phyloP scores from a whole-genome alignment of 2,329 filamentous ascomycete species.

The Corynespora cassiicola region DNA sequence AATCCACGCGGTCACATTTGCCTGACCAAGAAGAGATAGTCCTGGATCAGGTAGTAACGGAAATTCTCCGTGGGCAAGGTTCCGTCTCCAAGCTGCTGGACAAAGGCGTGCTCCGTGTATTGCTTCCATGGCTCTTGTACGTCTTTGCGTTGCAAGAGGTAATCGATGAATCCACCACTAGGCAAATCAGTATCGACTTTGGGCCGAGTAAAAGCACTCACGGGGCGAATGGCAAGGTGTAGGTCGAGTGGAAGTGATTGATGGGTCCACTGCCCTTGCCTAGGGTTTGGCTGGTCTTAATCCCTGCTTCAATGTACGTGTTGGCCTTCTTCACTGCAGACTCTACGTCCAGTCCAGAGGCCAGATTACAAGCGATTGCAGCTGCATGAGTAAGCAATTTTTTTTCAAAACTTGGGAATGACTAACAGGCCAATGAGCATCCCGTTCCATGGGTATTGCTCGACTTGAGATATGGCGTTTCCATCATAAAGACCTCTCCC shows the following conservation, averaged over 20 bases:
- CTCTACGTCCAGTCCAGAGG: conserved; percentile 63
- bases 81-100: conserved; percentile 76
- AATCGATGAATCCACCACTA: conserved; percentile 79
- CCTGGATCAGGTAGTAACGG: conserved; percentile 88
- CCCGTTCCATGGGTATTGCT: conserved; percentile 93
- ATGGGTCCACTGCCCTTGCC: conserved; percentile 75
- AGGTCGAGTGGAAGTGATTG: conserved; percentile 79
- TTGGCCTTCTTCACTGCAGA: conserved; percentile 72
- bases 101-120: conserved; percentile 84
- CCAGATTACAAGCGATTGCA: conserved; percentile 76
- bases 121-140: conserved; percentile 76
- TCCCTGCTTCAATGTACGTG: conserved; percentile 74
- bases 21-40: conserved; percentile 84
- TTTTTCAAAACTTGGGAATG: background rate
- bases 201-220: conserved; percentile 43
- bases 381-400: conserved; percentile 57
- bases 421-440: conserved; percentile 85
- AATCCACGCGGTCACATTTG: no score
- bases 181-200: conserved; percentile 12
- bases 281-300: conserved; percentile 67
- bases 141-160: conserved; percentile 76
- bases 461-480: conserved; percentile 74
- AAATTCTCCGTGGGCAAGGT: conserved; percentile 78
- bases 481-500: conserved; percentile 64
- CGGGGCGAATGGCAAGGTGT: conserved; percentile 72